Base-by-base conservation (phyloP, 305 asterid species). In the Petunia hybrid region DNA sequence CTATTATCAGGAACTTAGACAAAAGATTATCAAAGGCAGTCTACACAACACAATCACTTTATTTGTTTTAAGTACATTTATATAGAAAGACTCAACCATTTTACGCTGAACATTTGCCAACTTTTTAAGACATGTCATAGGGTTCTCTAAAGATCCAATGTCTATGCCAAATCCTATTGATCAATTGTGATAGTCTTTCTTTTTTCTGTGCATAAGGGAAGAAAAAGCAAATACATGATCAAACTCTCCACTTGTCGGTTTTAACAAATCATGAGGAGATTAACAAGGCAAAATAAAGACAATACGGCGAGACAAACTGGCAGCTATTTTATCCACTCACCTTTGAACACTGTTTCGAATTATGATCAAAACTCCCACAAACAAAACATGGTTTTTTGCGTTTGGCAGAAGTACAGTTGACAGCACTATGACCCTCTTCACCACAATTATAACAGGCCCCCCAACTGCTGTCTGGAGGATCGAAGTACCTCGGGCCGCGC, bases 401-500 rank as follows among this genome's bases (percentile, higher is more conserved):
- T 92, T 77, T 93, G 57, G 95, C 95, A 70, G 91, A 86, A 75
- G 97, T 92, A 85, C 99, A 96, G 86, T 92, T 94, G 86, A 73
- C 88, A 70, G 92, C 60, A 10, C 79, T 83, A 87, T 94, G 99
- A 70, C 99, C 98, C 83, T 92, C 98, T 89, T 96, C 98, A 61
- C 99, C 99, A 82, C 99, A 96, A 82, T 96, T 96, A 84, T 91
- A 92, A 92, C 99, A 96, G 43, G 95, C 83, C 43, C 97, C 97
- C 98, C 99, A 96, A 83, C 91, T 91, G 86, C 82, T 90, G 84
- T 92, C 94, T 64, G 98, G 98, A 79, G 99, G 98, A 84, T 96
- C 98, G 85, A 94, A 96, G 87, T 96, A 96, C 87, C 99, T 96
- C 43, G 98, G 98, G 35, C 98, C 99, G 80, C 99, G 92, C 98